Conservation (phyloP, 2,329 filamentous ascomycete genomes). For the Sclerotinia nivalis region DNA sequence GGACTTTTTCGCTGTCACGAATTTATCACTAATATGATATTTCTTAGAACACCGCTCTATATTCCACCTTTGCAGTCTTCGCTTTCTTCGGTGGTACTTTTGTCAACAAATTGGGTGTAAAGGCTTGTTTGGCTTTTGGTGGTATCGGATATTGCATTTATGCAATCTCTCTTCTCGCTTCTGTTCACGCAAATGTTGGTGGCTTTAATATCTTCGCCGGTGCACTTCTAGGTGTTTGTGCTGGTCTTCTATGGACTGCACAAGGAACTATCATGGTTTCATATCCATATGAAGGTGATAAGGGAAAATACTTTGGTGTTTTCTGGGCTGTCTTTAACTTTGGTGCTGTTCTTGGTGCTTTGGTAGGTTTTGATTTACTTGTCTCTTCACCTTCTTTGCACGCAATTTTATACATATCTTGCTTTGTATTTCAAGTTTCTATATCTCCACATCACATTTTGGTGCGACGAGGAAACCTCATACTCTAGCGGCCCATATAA, state of each 20-base stretch:
- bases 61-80: constrained; percentile 56
- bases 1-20: background rate
- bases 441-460: background rate
- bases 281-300: constrained; percentile 77
- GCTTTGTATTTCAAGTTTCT: too few relatives aligned
- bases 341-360: constrained; percentile 81
- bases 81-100: constrained; percentile 75
- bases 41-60: constrained; percentile 46
- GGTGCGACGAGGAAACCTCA: too few relatives aligned
- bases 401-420: background rate
- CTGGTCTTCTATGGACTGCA: constrained; percentile 78
- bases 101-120: constrained; percentile 74
- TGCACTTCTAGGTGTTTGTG: constrained; percentile 73
- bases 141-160: constrained; percentile 78
- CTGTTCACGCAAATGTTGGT: constrained; percentile 65
- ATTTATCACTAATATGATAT: constrained; percentile 16
- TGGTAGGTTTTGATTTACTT: constrained; percentile 45
- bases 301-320: constrained; percentile 85
- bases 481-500: background rate
- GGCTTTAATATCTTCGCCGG: constrained; percentile 78
- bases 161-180: constrained; percentile 68
- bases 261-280: constrained; percentile 89
- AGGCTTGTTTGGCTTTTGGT: constrained; percentile 66
- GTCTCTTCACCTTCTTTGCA: background rate
- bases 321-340: constrained; percentile 97